Evolutionary conservation across 2,329 filamentous ascomycete genomes (phyloP), one percentile per base, ranked within the genome.

Genomic region (Colletotrichum sp.): DNA sequence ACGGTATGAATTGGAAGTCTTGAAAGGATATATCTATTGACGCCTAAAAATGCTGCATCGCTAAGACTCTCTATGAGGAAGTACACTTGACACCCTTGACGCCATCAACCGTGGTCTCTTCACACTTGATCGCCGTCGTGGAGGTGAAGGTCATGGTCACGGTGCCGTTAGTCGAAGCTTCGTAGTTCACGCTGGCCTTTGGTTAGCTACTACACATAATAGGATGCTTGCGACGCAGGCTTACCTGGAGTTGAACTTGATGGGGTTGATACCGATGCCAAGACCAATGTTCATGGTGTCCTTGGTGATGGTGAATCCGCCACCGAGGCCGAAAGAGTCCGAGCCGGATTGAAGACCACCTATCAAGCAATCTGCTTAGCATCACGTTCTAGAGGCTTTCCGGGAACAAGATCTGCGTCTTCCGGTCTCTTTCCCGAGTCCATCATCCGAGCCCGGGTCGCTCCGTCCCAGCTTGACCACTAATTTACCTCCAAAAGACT

Each of bases 41-140:
- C 43, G 43, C 5, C 55, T 28, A 4, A 28, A 58, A 58, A 28
- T 8, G 24, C 21, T 26, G 6, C 16, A 24, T 58, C 13, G 26
- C 26, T 30, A 10, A 32, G 16, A 5, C 12, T 62, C 12, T 30
- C 18, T 62, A 55, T 6, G 38, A 69, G 7, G 70, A 68, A 26
- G 70, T 76, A 38, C 73, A 76, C 70, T 60, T 62, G 48, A 73
- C 70, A 32, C 73, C 73, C 65, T 68, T 73, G 21, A 76, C 32
- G 10, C 73, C 73, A 30, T 76, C 21, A 15, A 73, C 73, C 3
- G 70, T 73, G 32, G 70, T 69, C 48, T 76, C 64, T 58, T 76
- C 58, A n/a, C 73, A 76, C 65, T 56, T 76, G 56, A 76, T 52
- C 16, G 58, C 18, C 18, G 43, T 65, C 6, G 70, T 76, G 26